Base-by-base conservation (phyloP, 139 green algal species). In the Tetradesmus obliquus region DNA sequence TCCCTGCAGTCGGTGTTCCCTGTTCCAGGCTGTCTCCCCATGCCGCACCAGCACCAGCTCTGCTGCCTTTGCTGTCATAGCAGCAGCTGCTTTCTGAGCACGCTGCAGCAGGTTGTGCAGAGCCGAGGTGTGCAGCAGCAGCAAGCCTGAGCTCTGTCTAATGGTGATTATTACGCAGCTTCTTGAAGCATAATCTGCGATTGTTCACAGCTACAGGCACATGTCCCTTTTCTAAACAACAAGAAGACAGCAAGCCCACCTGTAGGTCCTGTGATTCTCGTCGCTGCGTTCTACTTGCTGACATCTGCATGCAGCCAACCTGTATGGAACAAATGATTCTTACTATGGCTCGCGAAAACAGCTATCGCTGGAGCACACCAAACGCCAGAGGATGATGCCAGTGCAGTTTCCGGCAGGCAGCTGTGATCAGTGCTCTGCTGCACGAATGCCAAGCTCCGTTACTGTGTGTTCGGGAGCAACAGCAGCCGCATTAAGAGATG, bases 11-110 rank as follows among this genome's bases (percentile, higher is more conserved):
- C 76, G 20, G n/a, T 53, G 76, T 17, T 82, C 76, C n/a, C 19
- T 53, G 76, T 82, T 82, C 76, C 76, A 82, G 7, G 20, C 76
- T 17, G 76, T 82, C 6, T 82, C 76, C 2, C 76, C 76, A 53
- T 82, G 76, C 24, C 76, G 76, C 76, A 82, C 76, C 24, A 82
- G 20, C 7, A 82, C 76, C 7, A 82, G 24, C 76, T 82, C 76
- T 51, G 24, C n/a, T 53, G 76, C 76, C 17, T 76, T 24, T 9
- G 22, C 76, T 53, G 76, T 82, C 76, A 82, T 82, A n/a, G 24
- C 15, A 53, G 76, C 76, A 19, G 76, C 76, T 53, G 24, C 24
- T 53, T 82, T 82, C 24, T 51, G 24, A 2, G 76, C 76, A 9
- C 76, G 76, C 76, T 82, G 76, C 24, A 53, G 76, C 24, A 55